Evolutionary conservation across 345 rosid species (phyloP), one percentile per base, ranked within the genome.

Genomic region (Xanthoceras sorbifolium): DNA sequence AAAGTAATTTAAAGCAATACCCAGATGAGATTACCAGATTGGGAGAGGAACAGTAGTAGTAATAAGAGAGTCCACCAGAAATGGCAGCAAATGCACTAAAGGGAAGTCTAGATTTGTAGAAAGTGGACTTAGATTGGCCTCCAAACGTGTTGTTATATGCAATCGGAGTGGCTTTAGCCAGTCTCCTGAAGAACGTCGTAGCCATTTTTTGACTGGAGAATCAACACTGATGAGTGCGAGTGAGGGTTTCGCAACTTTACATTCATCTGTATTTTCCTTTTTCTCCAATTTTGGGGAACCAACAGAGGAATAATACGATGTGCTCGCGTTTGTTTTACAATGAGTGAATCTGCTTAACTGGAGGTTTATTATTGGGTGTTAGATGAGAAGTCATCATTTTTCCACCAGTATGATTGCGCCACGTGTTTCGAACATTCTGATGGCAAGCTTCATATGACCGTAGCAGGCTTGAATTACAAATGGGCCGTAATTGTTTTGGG

Each of bases 1-100:
- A 71, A 32, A n/a, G 54, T 34, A 10, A 10, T 12, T 23, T 23
- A n/a, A 5, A 78, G 14, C 2, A 73, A 64, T 79, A 75, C 59
- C 46, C 34, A 77, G 54, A 74, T 25, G 60, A 66, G 38, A 72
- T 76, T 83, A 94, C 97, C 92, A 90, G 72, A 78, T 86, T 83
- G 34, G 88, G 86, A 10, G 89, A 90, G 77, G 93, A 83, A 36
- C 77, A 73, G 80, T 75, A 80, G 88, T 84, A 93, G 78, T 85
- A 80, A 72, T 79, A 89, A 29, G 97, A 89, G 83, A 91, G 76
- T 79, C 99, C 99, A 14, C 92, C 97, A 77, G 98, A 90, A 67
- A 87, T 85, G 2, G 97, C 97, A 0, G 96, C 96, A 80, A 90
- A 81, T 5, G 94, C 95, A 14, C 92, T 90, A 28, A 87, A 69